Base-by-base conservation (phyloP, 179 eudicot species). In the Camellia oleifera region DNA sequence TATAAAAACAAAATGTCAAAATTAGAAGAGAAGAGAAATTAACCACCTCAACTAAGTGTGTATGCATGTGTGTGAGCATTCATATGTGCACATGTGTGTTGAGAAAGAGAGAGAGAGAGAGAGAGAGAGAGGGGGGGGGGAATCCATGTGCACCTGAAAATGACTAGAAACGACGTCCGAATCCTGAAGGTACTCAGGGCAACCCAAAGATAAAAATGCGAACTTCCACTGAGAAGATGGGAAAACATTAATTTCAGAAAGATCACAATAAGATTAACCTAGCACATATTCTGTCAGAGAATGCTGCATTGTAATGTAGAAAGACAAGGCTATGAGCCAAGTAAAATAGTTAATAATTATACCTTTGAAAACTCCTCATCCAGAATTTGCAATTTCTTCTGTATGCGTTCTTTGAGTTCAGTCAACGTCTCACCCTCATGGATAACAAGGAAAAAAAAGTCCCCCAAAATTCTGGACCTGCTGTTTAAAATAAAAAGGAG, bases 301-400 rank as follows among this genome's bases (percentile, higher is more conserved):
- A 69, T 56, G 40, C 20, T 13, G 71, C 52, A 67, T 54, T 10
- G n/a, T 44, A 46, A 14, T 57, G 66, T 17, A 15, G 56, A 58
- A 48, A 48, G 52, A 48, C 52, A 57, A 40, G 11, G 14, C 17
- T 42, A 64, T 8, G 1, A 4, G 44, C 69, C 18, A 56, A 17
- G 40, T 40, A 58, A 57, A 73, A 74, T 40, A 0, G 0, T 4
- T 14, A 11, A 45, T 45, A 40, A 9, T 42, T 5, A 50, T 87
- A 91, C 99, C 97, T 95, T 94, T 1, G 97, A 86, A 72, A 94
- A 95, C 77, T 95, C 99, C 79, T 95, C 99, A 84, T 92, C 99
- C 57, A 91, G 86, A 82, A 94, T 93, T 74, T 69, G 91, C 87
- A 95, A 79, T 80, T 94, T 94, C 85, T 92, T 91, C 72, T 95